phyloP scores from a whole-genome alignment of 345 rosid species.

The rapeseed (Brassica napus) region DNA sequence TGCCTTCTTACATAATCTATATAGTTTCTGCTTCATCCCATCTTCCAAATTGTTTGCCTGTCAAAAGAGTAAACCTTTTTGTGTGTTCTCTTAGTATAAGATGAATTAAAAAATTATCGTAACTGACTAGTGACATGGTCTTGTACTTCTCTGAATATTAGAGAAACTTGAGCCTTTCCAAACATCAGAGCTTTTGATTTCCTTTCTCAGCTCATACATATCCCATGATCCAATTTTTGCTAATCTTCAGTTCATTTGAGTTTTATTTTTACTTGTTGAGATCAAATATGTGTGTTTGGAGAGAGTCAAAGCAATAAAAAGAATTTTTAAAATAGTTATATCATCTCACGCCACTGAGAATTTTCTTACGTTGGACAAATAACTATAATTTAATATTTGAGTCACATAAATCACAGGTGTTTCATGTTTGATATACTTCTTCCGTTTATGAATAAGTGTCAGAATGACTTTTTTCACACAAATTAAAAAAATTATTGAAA shows the following conservation, averaged over 20 bases:
- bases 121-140: not conserved
- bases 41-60: not conserved
- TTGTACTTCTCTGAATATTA: not conserved
- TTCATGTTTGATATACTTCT: too few species aligned
- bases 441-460: too few species aligned
- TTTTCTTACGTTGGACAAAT: not conserved
- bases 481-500: too few species aligned
- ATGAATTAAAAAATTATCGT: not conserved
- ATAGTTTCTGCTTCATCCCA: slow-evolving; percentile 10
- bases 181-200: slow-evolving; percentile 12
- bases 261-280: not conserved
- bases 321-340: not conserved
- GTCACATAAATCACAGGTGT: too few species aligned
- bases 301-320: not conserved
- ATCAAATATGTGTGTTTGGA: not conserved
- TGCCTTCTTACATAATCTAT: slow-evolving; percentile 44
- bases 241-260: not conserved
- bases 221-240: not conserved
- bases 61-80: too few species aligned
- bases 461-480: too few species aligned
- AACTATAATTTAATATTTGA: not conserved
- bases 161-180: not conserved
- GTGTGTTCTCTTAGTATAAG: not conserved
- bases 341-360: not conserved
- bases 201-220: not conserved